phyloP scores from a whole-genome alignment of 202 grass and related monocot species.

The Schoenoplectus triqueter region DNA sequence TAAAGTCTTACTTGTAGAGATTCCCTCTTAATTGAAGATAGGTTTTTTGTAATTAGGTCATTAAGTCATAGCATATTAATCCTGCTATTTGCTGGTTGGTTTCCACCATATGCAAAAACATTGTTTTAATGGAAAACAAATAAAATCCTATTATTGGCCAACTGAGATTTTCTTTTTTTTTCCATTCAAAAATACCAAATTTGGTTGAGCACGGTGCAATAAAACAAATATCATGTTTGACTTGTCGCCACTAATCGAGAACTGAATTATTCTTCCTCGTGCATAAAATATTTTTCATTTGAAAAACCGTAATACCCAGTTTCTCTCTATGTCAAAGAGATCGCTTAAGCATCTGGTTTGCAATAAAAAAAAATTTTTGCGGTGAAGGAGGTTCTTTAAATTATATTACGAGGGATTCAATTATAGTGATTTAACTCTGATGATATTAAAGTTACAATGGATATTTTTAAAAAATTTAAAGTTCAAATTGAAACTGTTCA shows the following conservation, averaged over 20 bases:
- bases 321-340: background rate
- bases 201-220: background rate
- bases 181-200: background rate
- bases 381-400: too few relatives aligned
- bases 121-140: background rate
- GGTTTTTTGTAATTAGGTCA: background rate
- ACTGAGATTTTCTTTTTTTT: background rate
- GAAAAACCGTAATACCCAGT: background rate
- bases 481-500: too few relatives aligned
- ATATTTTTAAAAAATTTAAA: too few relatives aligned
- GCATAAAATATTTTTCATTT: background rate
- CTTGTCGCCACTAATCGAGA: background rate
- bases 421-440: too few relatives aligned
- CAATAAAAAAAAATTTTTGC: background rate
- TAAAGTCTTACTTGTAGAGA: background rate
- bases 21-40: background rate
- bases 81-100: background rate
- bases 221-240: conserved; percentile 6
- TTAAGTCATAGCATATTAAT: background rate
- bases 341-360: background rate
- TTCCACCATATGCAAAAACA: background rate
- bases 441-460: too few relatives aligned
- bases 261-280: conserved; percentile 8
- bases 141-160: background rate
- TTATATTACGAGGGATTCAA: too few relatives aligned